A percentile compares a stretch with the other conserved stretches of the same genome.
Conservation (phyloP, 2,329 filamentous ascomycete species). For the Verticillium isaacii region DNA sequence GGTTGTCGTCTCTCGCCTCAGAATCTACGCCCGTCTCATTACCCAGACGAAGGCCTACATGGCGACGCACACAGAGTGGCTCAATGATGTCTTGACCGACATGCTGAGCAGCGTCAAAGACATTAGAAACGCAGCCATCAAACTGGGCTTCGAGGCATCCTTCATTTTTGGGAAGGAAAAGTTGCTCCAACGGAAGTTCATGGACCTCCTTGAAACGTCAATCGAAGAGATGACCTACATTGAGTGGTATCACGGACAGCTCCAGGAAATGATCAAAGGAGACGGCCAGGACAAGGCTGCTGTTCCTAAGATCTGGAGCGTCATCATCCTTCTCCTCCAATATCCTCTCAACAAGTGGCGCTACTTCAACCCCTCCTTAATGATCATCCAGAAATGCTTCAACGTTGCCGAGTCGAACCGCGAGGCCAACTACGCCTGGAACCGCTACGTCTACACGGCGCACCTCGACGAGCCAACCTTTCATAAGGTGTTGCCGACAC, state of each 20-base stretch:
- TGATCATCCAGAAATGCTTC: constrained; percentile 76
- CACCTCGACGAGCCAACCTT: constrained; percentile 57
- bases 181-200: constrained; percentile 60
- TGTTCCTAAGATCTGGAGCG: constrained; percentile 87
- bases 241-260: constrained; percentile 60
- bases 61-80: constrained; percentile 69
- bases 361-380: constrained; percentile 69
- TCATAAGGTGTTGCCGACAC: constrained; percentile 39
- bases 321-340: constrained; percentile 73
- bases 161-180: constrained; percentile 65
- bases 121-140: constrained; percentile 68
- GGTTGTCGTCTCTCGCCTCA: constrained; percentile 70
- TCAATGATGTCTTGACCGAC: constrained; percentile 75
- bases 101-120: constrained; percentile 77
- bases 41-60: constrained; percentile 68
- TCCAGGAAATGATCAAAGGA: constrained; percentile 62
- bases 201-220: constrained; percentile 55
- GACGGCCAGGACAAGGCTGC: constrained; percentile 40
- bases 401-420: constrained; percentile 71
- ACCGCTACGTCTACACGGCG: constrained; percentile 72
- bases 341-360: constrained; percentile 65
- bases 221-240: constrained; percentile 62
- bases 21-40: constrained; percentile 74
- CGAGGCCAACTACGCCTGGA: constrained; percentile 80
- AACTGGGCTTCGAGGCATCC: constrained; percentile 67